Percentiles rank a stretch among this genome's conserved stretches.
These are phyloP conservation scores for Rhododendron simsii DNA, from an alignment of 148 eudicot species.

Conservation along the genomic window DNA sequence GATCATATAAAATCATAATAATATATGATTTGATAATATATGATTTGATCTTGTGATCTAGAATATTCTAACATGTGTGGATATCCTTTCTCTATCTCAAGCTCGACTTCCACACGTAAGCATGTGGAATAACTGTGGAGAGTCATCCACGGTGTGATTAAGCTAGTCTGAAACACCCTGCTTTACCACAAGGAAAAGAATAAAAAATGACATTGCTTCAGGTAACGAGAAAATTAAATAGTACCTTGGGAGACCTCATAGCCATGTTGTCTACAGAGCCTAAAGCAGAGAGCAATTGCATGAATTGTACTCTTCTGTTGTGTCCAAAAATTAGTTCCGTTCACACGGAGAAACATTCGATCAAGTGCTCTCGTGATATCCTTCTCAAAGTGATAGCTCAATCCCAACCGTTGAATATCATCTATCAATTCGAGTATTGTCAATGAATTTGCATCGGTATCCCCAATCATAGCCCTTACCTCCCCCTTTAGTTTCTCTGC, in stretches of 20 bases:
- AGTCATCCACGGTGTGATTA: no score
- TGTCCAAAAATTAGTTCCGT: background rate
- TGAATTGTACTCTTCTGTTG: background rate
- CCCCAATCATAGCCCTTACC: slow-evolving; percentile 13
- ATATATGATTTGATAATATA: no score
- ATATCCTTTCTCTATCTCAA: no score
- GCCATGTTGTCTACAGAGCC: slow-evolving; percentile 21
- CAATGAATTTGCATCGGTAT: slow-evolving; percentile 1
- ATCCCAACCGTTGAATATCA: slow-evolving; percentile 30
- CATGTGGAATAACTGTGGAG: no score
- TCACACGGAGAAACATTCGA: background rate
- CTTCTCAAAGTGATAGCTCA: slow-evolving; percentile 20
- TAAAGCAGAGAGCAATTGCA: slow-evolving; percentile 13
- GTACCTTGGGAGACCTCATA: slow-evolving; percentile 17
- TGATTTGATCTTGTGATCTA: no score
- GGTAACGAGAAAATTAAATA: background rate
- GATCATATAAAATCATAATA: no score
- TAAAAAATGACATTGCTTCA: background rate
- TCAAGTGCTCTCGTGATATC: slow-evolving; percentile 14
- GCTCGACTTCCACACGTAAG: no score
- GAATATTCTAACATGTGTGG: no score
- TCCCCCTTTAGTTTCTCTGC: slow-evolving; percentile 9
- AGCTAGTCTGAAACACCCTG: no score
- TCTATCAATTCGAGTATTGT: slow-evolving; percentile 24
- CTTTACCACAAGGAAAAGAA: no score